Conservation (phyloP, 2,329 filamentous ascomycete genomes). For the Xylariaceae sp. region DNA sequence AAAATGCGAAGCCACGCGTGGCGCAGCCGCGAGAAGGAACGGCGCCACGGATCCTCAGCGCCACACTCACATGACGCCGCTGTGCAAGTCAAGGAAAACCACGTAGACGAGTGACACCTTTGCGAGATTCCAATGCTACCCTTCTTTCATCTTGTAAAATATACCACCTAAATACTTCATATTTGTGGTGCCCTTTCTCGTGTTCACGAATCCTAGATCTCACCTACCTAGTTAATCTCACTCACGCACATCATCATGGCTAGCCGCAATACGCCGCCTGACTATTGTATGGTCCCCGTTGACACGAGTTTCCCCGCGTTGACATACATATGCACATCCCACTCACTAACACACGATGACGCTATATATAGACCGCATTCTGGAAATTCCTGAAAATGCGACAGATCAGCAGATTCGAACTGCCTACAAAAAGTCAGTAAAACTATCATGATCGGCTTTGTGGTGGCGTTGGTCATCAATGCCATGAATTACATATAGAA, state of each 20-base stretch:
- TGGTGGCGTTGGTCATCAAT: neutral
- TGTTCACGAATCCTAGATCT: neutral
- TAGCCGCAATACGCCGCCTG: slow-evolving; percentile 41
- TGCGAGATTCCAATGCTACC: too few relatives aligned
- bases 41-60: too few relatives aligned
- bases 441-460: neutral
- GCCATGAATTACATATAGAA: neutral
- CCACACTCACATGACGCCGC: too few relatives aligned
- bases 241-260: slow-evolving; percentile 32
- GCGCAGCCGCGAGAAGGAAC: neutral
- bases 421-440: slow-evolving; percentile 78
- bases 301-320: slow-evolving; percentile 9
- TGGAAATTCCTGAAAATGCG: slow-evolving; percentile 68
- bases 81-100: too few relatives aligned
- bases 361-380: slow-evolving; percentile 57
- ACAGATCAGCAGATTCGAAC: slow-evolving; percentile 79
- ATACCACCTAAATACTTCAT: too few relatives aligned
- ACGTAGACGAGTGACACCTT: too few relatives aligned
- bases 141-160: too few relatives aligned
- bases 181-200: too few relatives aligned
- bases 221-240: neutral
- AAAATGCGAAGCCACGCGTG: neutral
- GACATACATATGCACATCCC: slow-evolving; percentile 9
- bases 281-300: slow-evolving; percentile 50
- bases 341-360: slow-evolving; percentile 23